Evolutionary conservation across 2,329 filamentous ascomycete genomes (phyloP).

Genomic region (Aschersonia sp.): DNA sequence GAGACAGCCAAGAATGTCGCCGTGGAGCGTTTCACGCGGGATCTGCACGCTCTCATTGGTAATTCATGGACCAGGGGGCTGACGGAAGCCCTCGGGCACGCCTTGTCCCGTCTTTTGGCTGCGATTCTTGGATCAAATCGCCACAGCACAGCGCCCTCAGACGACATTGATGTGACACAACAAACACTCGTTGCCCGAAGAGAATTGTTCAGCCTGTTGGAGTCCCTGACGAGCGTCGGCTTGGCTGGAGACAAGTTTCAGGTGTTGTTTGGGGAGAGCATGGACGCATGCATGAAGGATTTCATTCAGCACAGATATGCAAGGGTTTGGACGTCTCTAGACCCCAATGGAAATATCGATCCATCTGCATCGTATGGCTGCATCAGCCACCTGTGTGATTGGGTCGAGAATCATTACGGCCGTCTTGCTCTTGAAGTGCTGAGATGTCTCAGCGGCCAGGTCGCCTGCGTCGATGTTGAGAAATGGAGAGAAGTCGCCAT

Average conservation of each 20-base stretch:
- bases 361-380: conserved; percentile 22
- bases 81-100: conserved; percentile 35
- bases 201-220: conserved; percentile 40
- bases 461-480: conserved; percentile 43
- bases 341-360: conserved; percentile 7
- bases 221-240: conserved; percentile 48
- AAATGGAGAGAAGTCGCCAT: conserved; percentile 60
- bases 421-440: conserved; percentile 50
- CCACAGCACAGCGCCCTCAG: background rate
- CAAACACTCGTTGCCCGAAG: conserved; percentile 25
- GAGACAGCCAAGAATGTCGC: conserved; percentile 20
- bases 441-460: conserved; percentile 25
- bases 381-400: conserved; percentile 44
- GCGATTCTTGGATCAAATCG: conserved; percentile 25
- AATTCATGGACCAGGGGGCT: conserved; percentile 45
- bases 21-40: conserved; percentile 38
- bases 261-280: conserved; percentile 55
- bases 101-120: conserved; percentile 38
- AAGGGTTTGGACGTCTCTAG: conserved; percentile 38
- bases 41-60: conserved; percentile 49
- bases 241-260: conserved; percentile 56
- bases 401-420: conserved; percentile 54
- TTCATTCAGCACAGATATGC: conserved; percentile 49
- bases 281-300: conserved; percentile 49
- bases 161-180: conserved; percentile 2